Percentiles rank a stretch among this genome's conserved stretches.
These are phyloP conservation scores for Hordeum vulgare DNA, from an alignment of 176 grass and related monocot genomes.

Conservation along the genomic window MorexV3_pseudomolecules_assembly NC_058521.1:453029984-453030483, in stretches of 20 bases:
- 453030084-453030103: neutral
- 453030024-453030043: constrained; percentile 71
- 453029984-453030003: constrained; percentile 79
- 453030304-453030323: constrained; percentile 82
- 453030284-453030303: constrained; percentile 88
- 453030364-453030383: constrained; percentile 66
- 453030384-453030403: constrained; percentile 54
- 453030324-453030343: constrained; percentile 95
- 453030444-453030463: constrained; percentile 46
- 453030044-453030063: constrained; percentile 57
- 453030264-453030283: constrained; percentile 64
- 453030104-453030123: neutral
- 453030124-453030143: neutral
- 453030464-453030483: constrained; percentile 38
- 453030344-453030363: constrained; percentile 49
- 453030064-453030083: neutral
- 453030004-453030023: constrained; percentile 77
- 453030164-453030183: too few relatives aligned
- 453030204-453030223: constrained; percentile 80
- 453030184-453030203: constrained; percentile 97
- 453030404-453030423: constrained; percentile 75
- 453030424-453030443: constrained; percentile 68
- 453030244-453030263: constrained; percentile 43
- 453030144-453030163: neutral
- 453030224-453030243: constrained; percentile 55